A percentile compares a stretch with the other conserved stretches of the same genome.
Evolutionary conservation across 805 yeast genomes (phyloP).

Genomic region (Nakazawaea populi): DNA sequence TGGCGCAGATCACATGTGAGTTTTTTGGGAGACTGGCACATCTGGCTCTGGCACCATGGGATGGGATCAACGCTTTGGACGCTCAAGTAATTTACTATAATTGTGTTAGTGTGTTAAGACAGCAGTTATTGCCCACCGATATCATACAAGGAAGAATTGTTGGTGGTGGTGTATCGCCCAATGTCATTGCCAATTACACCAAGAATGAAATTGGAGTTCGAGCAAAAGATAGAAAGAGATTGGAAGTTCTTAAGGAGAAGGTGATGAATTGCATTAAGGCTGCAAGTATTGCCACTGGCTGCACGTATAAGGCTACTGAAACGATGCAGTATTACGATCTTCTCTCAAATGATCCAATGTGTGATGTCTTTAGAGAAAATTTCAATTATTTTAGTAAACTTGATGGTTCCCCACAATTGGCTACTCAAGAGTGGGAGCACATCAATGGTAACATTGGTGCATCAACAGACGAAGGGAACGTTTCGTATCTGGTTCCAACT

Average conservation of each 20-base stretch:
- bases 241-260: slow-evolving; percentile 16
- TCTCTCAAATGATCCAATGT: slow-evolving; percentile 16
- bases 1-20: slow-evolving; percentile 13
- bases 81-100: slow-evolving; percentile 21
- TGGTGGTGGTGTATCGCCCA: slow-evolving; percentile 20
- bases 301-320: slow-evolving; percentile 25
- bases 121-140: slow-evolving; percentile 21
- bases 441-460: slow-evolving; percentile 15
- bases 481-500: slow-evolving; percentile 18
- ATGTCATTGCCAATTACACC: slow-evolving; percentile 20
- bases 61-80: slow-evolving; percentile 24
- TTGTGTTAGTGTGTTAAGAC: slow-evolving; percentile 21
- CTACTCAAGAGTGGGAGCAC: slow-evolving; percentile 10
- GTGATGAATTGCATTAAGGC: slow-evolving; percentile 24
- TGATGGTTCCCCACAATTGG: slow-evolving; percentile 6
- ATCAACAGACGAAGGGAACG: slow-evolving; percentile 20
- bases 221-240: slow-evolving; percentile 14
- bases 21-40: slow-evolving; percentile 22
- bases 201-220: slow-evolving; percentile 15
- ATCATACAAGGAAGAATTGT: slow-evolving; percentile 19
- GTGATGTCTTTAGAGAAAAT: slow-evolving; percentile 13
- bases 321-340: slow-evolving; percentile 20
- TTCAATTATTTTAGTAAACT: slow-evolving; percentile 12
- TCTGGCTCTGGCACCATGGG: slow-evolving; percentile 24
- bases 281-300: slow-evolving; percentile 24